Evolutionary conservation across 306 rosid species (phyloP).

Genomic region (Clitoria ternatea): DNA sequence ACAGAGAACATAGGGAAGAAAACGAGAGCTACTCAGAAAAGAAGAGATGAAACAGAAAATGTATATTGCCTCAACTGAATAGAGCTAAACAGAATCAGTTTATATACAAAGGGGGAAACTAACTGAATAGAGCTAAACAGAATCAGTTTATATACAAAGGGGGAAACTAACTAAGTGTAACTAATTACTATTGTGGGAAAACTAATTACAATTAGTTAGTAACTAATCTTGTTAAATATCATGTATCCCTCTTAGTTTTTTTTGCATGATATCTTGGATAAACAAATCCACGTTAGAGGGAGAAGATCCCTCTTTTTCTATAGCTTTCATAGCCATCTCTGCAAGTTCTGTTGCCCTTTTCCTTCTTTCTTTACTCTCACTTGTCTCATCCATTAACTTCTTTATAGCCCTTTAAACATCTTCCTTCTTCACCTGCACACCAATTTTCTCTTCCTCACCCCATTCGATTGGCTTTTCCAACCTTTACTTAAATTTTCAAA

Average conservation of each 20-base stretch:
- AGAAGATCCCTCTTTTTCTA: constrained; percentile 61
- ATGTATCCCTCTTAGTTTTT: background rate
- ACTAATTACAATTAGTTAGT: no score
- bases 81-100: no score
- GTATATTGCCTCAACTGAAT: no score
- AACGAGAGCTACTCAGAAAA: no score
- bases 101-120: no score
- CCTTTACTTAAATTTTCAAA: constrained; percentile 14
- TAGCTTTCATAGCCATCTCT: constrained; percentile 33
- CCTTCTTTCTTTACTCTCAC: constrained; percentile 37
- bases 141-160: no score
- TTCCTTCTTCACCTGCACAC: constrained; percentile 32
- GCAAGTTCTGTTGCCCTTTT: constrained; percentile 22
- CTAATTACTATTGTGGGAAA: no score
- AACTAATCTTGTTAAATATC: constrained; percentile 24
- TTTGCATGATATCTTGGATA: constrained; percentile 40
- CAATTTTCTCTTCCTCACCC: constrained; percentile 29
- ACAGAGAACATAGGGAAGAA: no score
- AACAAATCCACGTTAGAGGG: constrained; percentile 11
- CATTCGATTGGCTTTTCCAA: background rate
- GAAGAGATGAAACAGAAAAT: no score
- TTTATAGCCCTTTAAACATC: constrained; percentile 34
- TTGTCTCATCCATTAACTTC: constrained; percentile 30
- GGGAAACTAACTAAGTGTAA: no score
- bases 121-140: no score